phyloP scores from a whole-genome alignment of 805 yeast species.

The Blastobotrys muscicola region DNA sequence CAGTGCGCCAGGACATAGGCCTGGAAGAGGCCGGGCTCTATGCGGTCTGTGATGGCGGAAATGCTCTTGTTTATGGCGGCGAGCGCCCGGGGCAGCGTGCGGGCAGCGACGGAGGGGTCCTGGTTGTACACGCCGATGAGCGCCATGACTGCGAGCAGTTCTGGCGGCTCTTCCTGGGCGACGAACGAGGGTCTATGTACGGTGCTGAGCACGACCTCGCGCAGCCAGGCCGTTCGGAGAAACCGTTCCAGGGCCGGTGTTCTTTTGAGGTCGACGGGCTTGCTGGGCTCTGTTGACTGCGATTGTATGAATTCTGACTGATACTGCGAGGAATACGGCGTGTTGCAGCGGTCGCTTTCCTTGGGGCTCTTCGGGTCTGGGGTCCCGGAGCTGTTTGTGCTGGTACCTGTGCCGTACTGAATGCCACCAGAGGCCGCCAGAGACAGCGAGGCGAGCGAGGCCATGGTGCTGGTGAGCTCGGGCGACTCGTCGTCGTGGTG shows the following conservation, averaged over 20 bases:
- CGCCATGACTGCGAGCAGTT: slow-evolving; percentile 21
- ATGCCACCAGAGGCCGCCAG: too few species aligned
- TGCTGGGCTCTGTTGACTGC: not conserved
- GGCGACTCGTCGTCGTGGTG: not conserved
- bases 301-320: slow-evolving; percentile 4
- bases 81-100: not conserved
- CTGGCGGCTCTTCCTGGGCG: slow-evolving; percentile 17
- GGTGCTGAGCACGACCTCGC: slow-evolving; percentile 11
- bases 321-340: not conserved
- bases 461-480: too few species aligned
- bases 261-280: not conserved
- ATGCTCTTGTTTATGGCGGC: not conserved
- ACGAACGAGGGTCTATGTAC: slow-evolving; percentile 25
- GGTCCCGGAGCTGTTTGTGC: not conserved
- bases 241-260: too few species aligned
- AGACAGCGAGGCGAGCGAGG: too few species aligned
- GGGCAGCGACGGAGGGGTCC: not conserved
- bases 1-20: slow-evolving; percentile 23
- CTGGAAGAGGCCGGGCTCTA: slow-evolving; percentile 13
- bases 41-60: too few species aligned
- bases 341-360: slow-evolving; percentile 1
- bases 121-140: slow-evolving; percentile 21
- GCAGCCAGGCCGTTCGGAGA: too few species aligned
- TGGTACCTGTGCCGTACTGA: too few species aligned
- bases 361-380: slow-evolving; percentile 1